phyloP scores from a whole-genome alignment of 345 rosid genomes.

The Crucihimalaya himalaica region DNA sequence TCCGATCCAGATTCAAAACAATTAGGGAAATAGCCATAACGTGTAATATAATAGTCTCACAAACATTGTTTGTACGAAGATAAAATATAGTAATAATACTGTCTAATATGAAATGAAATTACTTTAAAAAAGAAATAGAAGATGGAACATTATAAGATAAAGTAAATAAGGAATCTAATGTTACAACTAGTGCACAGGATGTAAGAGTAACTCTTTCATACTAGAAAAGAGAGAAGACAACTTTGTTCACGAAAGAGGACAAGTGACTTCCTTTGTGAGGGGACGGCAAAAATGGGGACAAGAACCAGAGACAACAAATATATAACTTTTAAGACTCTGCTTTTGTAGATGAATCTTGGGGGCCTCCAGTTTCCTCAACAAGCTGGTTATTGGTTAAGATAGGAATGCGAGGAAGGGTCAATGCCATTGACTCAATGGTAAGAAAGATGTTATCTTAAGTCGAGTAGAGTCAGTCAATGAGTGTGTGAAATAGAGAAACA shows the following conservation, averaged over 20 bases:
- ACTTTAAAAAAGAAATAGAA: neutral
- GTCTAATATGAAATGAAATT: slow-evolving; percentile 8
- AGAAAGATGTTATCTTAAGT: neutral
- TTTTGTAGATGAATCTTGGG: slow-evolving; percentile 47
- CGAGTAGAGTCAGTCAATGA: neutral
- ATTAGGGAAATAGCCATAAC: neutral
- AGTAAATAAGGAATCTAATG: neutral
- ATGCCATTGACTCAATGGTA: neutral
- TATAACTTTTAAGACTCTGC: slow-evolving; percentile 28
- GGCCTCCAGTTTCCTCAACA: slow-evolving; percentile 52
- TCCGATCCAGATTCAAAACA: neutral
- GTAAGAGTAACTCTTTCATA: neutral
- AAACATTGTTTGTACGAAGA: neutral
- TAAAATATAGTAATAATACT: neutral
- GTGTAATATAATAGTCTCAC: neutral
- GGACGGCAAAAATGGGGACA: slow-evolving; percentile 13
- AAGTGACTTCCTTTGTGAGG: slow-evolving; percentile 8
- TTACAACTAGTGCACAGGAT: slow-evolving; percentile 27
- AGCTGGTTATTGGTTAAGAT: slow-evolving; percentile 56
- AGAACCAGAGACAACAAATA: slow-evolving; percentile 7
- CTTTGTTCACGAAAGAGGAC: slow-evolving; percentile 6
- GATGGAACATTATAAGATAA: neutral
- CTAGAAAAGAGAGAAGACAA: neutral
- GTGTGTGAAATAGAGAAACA: neutral
- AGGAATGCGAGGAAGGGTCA: neutral